Evolutionary conservation across 2,329 filamentous ascomycete species (phyloP).

Genomic region (Lachnellula subtilissima): DNA sequence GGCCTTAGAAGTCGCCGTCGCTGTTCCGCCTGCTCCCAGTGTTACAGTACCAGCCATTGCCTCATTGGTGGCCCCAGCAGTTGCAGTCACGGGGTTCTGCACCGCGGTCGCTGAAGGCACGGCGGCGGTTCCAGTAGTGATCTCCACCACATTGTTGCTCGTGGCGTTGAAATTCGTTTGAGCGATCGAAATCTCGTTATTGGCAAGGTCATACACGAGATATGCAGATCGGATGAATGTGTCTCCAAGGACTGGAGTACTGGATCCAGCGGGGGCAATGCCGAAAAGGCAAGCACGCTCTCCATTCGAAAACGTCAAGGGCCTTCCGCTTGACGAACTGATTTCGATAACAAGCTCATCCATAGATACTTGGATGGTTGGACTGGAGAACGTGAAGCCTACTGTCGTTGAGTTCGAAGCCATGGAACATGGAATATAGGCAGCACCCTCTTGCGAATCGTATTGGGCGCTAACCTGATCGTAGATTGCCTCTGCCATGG

Average conservation of each 20-base stretch:
- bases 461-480: constrained; percentile 55
- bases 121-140: constrained; percentile 42
- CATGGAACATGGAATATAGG: constrained; percentile 58
- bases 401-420: constrained; percentile 39
- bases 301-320: constrained; percentile 50
- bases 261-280: constrained; percentile 52
- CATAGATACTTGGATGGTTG: constrained; percentile 51
- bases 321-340: constrained; percentile 39
- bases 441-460: constrained; percentile 45
- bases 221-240: constrained; percentile 73
- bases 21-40: not conserved
- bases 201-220: constrained; percentile 68
- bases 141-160: constrained; percentile 48
- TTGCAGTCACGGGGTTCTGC: constrained; percentile 45
- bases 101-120: constrained; percentile 53
- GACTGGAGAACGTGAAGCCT: constrained; percentile 51
- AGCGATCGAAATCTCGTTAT: constrained; percentile 66
- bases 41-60: constrained; percentile 11
- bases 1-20: constrained; percentile 11
- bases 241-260: constrained; percentile 63
- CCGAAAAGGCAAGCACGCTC: constrained; percentile 61
- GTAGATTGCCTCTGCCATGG: constrained; percentile 51
- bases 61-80: constrained; percentile 23
- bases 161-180: constrained; percentile 60
- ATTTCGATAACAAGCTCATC: constrained; percentile 55